Evolutionary conservation across 78 protist genomes (phyloP).

Genomic region (Dictyostelium citrinum): DNA sequence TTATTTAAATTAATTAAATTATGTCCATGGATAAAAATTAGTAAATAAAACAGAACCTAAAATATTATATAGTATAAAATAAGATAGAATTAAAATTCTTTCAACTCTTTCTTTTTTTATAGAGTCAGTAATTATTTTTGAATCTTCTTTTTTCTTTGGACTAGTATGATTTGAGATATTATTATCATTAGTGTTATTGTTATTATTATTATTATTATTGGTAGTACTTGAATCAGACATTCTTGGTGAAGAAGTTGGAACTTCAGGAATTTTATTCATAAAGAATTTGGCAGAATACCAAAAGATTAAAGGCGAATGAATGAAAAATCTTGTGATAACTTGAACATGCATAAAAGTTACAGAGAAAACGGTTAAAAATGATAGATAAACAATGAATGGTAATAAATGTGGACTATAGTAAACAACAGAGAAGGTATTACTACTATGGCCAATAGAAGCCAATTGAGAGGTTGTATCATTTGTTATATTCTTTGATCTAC

Average conservation of each 20-base stretch:
- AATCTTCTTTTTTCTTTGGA: not conserved
- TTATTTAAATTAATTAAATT: not conserved
- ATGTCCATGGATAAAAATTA: constrained; percentile 82
- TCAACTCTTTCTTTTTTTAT: not conserved
- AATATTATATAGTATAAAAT: constrained; percentile 66
- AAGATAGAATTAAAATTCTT: not conserved
- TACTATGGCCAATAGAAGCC: not conserved
- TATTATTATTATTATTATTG: not conserved
- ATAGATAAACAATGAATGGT: constrained; percentile 45
- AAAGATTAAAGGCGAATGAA: constrained; percentile 53
- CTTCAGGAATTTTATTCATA: not conserved
- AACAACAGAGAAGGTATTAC: not conserved
- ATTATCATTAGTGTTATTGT: not conserved
- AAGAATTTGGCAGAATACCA: constrained; percentile 47
- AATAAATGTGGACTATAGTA: constrained; percentile 24
- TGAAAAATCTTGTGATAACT: constrained; percentile 78
- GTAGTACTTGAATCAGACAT: not conserved
- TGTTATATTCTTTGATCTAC: not conserved
- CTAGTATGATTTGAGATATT: not conserved
- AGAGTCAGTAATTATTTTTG: not conserved
- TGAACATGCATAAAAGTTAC: constrained; percentile 77
- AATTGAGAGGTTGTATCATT: not conserved
- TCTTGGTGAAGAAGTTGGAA: not conserved
- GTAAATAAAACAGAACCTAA: constrained; percentile 56
- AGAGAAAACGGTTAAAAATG: constrained; percentile 13